Percentiles rank a stretch among this genome's conserved stretches.
phyloP scores from a whole-genome alignment of 495 filamentous ascomycete species.

The Tetracladium setigerum region DNA sequence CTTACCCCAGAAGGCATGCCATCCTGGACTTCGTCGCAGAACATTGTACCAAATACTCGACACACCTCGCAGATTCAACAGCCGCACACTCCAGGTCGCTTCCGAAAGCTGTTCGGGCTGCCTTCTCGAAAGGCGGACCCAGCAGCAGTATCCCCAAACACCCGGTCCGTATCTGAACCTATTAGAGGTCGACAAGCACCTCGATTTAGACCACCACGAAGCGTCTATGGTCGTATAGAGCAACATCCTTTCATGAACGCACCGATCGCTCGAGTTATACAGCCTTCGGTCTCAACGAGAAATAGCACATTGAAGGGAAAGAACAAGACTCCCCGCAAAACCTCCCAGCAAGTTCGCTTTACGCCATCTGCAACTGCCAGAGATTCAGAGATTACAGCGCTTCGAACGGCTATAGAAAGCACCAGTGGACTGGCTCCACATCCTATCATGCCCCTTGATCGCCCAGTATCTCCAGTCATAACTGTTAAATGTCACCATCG shows the following conservation, averaged over 20 bases:
- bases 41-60: neutral
- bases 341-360: conserved; percentile 9
- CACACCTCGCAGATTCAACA: neutral
- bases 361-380: conserved; percentile 13
- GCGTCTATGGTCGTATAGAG: conserved; percentile 15
- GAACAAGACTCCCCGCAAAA: neutral
- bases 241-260: conserved; percentile 20
- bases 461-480: neutral
- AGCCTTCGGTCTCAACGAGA: no score
- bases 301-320: no score
- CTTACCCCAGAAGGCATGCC: conserved; percentile 25
- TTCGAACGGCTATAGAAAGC: conserved; percentile 8
- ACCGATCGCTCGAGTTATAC: conserved; percentile 1
- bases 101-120: conserved; percentile 12
- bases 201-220: conserved; percentile 20
- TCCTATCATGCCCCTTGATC: conserved; percentile 3
- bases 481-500: neutral
- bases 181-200: conserved; percentile 7
- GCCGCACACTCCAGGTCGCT: conserved; percentile 4
- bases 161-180: conserved; percentile 5
- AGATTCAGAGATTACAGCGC: conserved; percentile 9
- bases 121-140: neutral
- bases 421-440: neutral
- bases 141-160: neutral
- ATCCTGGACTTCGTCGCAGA: conserved; percentile 23